Evolutionary conservation across 2,329 filamentous ascomycete species (phyloP).

Genomic region (Penicillium sp.): DNA sequence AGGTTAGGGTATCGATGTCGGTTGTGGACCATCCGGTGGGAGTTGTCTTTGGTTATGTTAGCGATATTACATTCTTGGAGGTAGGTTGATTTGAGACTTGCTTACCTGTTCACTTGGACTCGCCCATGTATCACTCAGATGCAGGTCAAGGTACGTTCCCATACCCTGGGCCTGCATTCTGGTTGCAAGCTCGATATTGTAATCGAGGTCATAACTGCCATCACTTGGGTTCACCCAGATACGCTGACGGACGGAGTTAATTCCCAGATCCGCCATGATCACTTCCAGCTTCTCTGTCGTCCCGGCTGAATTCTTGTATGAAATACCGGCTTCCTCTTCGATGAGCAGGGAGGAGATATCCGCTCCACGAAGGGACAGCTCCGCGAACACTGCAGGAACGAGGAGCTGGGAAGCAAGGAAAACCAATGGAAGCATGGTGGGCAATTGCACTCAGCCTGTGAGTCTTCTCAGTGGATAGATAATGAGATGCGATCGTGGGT

Average conservation of each 20-base stretch:
- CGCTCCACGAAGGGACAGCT: constrained; percentile 64
- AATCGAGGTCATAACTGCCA: constrained; percentile 67
- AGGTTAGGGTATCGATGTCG: constrained; percentile 58
- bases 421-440: constrained; percentile 14
- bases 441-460: background rate
- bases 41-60: constrained; percentile 36
- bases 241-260: constrained; percentile 70
- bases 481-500: background rate
- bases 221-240: constrained; percentile 69
- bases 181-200: constrained; percentile 68
- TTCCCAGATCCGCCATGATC: constrained; percentile 62
- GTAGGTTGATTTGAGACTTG: background rate
- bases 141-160: constrained; percentile 62
- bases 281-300: constrained; percentile 58
- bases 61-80: background rate
- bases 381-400: constrained; percentile 33
- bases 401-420: constrained; percentile 19
- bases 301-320: constrained; percentile 61
- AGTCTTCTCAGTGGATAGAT: background rate
- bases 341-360: constrained; percentile 70
- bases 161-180: constrained; percentile 64
- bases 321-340: constrained; percentile 61
- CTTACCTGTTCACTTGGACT: constrained; percentile 62
- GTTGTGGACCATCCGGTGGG: constrained; percentile 64
- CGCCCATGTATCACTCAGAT: constrained; percentile 71